These are phyloP conservation scores for Polyporus arcularius DNA, from an alignment of 768 basidiomycete genomes.

Conservation along the genomic window DNA sequence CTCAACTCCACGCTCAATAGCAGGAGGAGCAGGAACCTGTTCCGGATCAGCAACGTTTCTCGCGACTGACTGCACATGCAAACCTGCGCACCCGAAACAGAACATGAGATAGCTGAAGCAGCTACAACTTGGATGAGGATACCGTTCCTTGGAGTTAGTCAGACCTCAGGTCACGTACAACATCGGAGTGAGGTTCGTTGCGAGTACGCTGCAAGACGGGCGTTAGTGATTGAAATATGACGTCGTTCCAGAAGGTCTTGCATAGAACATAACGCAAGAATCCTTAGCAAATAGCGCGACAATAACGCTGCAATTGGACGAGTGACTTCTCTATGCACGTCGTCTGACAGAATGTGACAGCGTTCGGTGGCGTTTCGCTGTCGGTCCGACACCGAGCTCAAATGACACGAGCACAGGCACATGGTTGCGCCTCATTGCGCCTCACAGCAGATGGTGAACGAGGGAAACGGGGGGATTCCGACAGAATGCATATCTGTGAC, in stretches of 20 bases:
- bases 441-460: not conserved
- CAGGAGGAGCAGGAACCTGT: conserved; percentile 1
- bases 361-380: no score
- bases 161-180: not conserved
- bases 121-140: not conserved
- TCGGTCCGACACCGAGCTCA: no score
- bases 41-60: not conserved
- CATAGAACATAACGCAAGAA: not conserved
- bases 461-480: not conserved
- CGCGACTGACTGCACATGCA: not conserved
- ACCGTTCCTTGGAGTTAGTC: not conserved
- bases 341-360: no score
- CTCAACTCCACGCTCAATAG: conserved; percentile 20
- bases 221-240: not conserved
- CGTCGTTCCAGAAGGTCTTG: not conserved
- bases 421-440: no score
- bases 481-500: no score
- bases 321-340: no score
- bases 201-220: not conserved
- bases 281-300: no score
- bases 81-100: not conserved
- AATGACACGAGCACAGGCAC: no score
- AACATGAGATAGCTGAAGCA: not conserved
- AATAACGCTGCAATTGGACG: no score
- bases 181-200: not conserved